A percentile compares a stretch with the other conserved stretches of the same genome.
Evolutionary conservation across 2,329 filamentous ascomycete genomes (phyloP).

Genomic region (Coniella lustricola): DNA sequence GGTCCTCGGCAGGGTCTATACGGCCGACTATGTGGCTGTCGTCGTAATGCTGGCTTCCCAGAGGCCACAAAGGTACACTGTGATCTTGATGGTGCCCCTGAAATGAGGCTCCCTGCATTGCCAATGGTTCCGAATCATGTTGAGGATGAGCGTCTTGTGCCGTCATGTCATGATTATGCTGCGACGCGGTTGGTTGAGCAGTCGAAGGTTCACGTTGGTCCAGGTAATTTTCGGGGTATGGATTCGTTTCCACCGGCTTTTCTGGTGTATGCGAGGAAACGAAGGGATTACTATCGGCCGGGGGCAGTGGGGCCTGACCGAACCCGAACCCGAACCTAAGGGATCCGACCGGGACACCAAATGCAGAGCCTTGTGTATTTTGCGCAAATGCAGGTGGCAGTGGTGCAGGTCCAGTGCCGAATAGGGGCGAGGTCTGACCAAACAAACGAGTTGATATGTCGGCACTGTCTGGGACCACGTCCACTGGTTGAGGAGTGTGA

Average conservation of each 20-base stretch:
- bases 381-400: constrained; percentile 1
- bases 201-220: constrained; percentile 4
- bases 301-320: constrained; percentile 8
- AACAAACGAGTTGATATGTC: neutral
- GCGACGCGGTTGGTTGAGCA: neutral
- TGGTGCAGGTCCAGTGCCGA: neutral
- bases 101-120: neutral
- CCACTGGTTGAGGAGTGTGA: neutral
- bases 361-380: neutral
- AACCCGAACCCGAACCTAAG: constrained; percentile 15
- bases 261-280: neutral
- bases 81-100: constrained; percentile 11
- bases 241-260: neutral
- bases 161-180: constrained; percentile 9
- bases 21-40: constrained; percentile 6
- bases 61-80: constrained; percentile 12
- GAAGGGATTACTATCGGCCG: constrained; percentile 1
- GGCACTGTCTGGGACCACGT: neutral
- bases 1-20: constrained; percentile 7
- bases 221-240: constrained; percentile 7
- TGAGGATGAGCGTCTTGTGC: constrained; percentile 24
- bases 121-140: constrained; percentile 19
- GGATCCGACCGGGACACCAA: constrained; percentile 3
- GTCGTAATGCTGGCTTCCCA: constrained; percentile 8
- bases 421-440: neutral